A percentile compares a stretch with the other conserved stretches of the same genome.
Conservation (phyloP, 108 stramenopile genomes). For the Nannochloropsis gaditana region DNA sequence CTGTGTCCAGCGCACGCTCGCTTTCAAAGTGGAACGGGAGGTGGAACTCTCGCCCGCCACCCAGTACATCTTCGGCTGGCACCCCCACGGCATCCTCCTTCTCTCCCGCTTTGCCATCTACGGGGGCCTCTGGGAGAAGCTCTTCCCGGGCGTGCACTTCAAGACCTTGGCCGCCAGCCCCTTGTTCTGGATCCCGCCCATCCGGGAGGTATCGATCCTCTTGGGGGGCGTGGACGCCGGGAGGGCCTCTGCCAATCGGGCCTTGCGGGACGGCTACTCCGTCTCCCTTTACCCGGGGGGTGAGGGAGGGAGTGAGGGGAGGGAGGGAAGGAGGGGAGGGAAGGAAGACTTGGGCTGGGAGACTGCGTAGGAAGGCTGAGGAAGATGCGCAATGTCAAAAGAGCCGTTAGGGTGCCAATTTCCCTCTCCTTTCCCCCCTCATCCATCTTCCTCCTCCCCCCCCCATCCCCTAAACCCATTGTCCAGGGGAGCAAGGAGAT, state of each 20-base stretch:
- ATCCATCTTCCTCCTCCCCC: background rate
- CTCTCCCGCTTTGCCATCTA: slow-evolving; percentile 18
- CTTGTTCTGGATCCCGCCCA: slow-evolving; percentile 11
- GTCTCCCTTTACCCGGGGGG: slow-evolving; percentile 17
- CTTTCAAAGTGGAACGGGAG: slow-evolving; percentile 9
- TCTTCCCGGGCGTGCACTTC: slow-evolving; percentile 24
- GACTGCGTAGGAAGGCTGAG: no score
- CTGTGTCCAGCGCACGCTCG: background rate
- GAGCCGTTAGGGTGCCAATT: background rate
- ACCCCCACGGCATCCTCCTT: slow-evolving; percentile 23
- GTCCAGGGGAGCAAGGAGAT: slow-evolving; percentile 15
- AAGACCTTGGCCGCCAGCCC: slow-evolving; percentile 20
- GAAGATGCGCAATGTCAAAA: no score
- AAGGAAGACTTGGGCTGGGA: no score
- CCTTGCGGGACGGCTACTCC: slow-evolving; percentile 9
- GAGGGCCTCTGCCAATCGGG: background rate
- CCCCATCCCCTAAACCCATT: background rate
- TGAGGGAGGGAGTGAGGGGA: background rate
- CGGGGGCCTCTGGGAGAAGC: slow-evolving; percentile 21
- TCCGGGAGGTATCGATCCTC: slow-evolving; percentile 23
- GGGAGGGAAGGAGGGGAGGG: no score
- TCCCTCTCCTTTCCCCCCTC: background rate
- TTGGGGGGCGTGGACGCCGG: slow-evolving; percentile 31
- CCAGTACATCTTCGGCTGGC: slow-evolving; percentile 9
- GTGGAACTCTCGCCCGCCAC: background rate